Evolutionary conservation across 23 red algal genomes (phyloP).

Genomic region (Gracilaria vermiculophylla): DNA sequence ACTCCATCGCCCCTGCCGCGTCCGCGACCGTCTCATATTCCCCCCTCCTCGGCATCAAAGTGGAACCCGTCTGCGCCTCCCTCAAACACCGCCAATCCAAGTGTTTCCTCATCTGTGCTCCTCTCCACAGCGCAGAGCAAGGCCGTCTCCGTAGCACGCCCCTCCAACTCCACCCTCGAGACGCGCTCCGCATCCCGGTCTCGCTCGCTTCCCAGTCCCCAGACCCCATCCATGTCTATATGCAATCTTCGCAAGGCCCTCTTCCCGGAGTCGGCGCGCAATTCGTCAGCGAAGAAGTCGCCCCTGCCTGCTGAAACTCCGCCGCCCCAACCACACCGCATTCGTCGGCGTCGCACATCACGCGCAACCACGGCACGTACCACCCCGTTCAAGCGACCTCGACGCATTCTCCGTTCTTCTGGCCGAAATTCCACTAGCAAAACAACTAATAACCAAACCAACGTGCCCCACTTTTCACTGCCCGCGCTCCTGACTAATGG

Average conservation of each 20-base stretch:
- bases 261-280: not conserved
- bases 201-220: slow-evolving; percentile 4
- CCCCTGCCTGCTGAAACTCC: not conserved
- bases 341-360: slow-evolving; percentile 5
- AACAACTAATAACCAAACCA: not conserved
- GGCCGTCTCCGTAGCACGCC: not conserved
- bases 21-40: not conserved
- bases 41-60: not conserved
- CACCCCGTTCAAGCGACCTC: slow-evolving; percentile 61
- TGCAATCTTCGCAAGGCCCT: slow-evolving; percentile 11
- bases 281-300: not conserved
- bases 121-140: not conserved
- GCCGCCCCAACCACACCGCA: not conserved
- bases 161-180: not conserved
- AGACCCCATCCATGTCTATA: not conserved
- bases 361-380: not conserved
- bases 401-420: not conserved
- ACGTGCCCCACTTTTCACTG: slow-evolving; percentile 22
- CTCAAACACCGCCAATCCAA: slow-evolving; percentile 30
- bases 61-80: not conserved
- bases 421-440: not conserved
- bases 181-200: not conserved
- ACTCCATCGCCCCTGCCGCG: not conserved
- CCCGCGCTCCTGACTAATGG: slow-evolving; percentile 41
- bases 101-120: not conserved